Evolutionary conservation across 108 stramenopile species (phyloP).

Genomic region (Skeletonema potamos): DNA sequence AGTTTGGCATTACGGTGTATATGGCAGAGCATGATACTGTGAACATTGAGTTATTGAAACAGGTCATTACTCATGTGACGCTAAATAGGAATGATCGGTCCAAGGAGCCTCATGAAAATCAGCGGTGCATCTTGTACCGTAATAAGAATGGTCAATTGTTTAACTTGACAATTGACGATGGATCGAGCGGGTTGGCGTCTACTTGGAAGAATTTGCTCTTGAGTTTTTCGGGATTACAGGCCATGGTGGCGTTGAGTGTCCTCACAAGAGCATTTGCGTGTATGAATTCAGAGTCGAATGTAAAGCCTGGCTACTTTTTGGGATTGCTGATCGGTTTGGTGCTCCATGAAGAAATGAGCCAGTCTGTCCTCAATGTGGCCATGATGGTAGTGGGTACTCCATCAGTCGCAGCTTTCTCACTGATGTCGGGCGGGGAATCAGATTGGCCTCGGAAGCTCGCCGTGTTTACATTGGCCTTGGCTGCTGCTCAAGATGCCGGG

Average conservation of each 20-base stretch:
- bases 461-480: constrained; percentile 44
- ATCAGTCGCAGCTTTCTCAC: constrained; percentile 52
- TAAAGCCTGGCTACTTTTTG: constrained; percentile 49
- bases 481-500: constrained; percentile 27
- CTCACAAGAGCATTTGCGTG: constrained; percentile 51
- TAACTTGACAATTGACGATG: constrained; percentile 47
- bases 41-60: constrained; percentile 22
- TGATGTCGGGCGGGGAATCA: constrained; percentile 38
- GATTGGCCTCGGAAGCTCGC: constrained; percentile 64
- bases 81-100: constrained; percentile 15
- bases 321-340: constrained; percentile 56
- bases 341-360: constrained; percentile 60
- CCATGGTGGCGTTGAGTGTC: constrained; percentile 53
- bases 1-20: constrained; percentile 49
- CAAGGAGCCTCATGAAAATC: constrained; percentile 22
- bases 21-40: constrained; percentile 33
- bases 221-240: constrained; percentile 61
- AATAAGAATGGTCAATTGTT: constrained; percentile 55
- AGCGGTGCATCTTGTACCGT: constrained; percentile 56
- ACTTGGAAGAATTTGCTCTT: constrained; percentile 43
- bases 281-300: constrained; percentile 17
- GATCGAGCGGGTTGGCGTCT: constrained; percentile 38
- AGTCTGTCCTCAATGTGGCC: constrained; percentile 56
- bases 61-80: constrained; percentile 37
- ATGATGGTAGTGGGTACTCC: constrained; percentile 62